Evolutionary conservation across 2,329 filamentous ascomycete species (phyloP), one percentile per base, ranked within the genome.

Genomic region (Exophiala bonariae): DNA sequence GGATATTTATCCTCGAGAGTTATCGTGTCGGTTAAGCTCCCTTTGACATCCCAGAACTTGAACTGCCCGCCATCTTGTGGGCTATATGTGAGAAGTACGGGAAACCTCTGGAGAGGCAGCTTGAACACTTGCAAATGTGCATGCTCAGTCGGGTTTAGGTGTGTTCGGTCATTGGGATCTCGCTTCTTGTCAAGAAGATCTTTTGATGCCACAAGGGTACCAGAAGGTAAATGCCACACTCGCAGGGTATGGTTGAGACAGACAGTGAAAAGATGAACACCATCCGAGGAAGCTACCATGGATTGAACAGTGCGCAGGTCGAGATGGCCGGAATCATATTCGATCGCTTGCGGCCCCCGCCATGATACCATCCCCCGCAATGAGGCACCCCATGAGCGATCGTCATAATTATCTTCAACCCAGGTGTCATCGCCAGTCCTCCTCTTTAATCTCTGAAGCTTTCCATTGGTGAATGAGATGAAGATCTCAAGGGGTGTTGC

Each of bases 161-260:
- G 79, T 72, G 88, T 85, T n/a, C 79, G 76, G 44, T 91, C 87
- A 40, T 88, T 82, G 1, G 83, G 77, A 41, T 86, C 80, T 43
- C 81, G 69, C 23, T 79, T 73, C 16, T 83, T 78, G 57, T 86
- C 82, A 13, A 97, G 68, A 23, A 99, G 76, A 66, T 99, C 92
- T 57, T 82, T 83, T 4, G 85, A 84, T 46, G 83, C 82, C 4
- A 88, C 80, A 44, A 95, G 80, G 63, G 85, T 87, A 37, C 91
- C 91, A 31, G 81, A 87, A n/a, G 81, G 75, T 23, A 92, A 75
- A 62, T 95, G 93, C 92, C 93, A 97, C 31, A 93, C 83, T 61
- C 90, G 85, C 63, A 99, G 72, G 9, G 83, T 85, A 64, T 99
- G 91, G 59, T 99, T 91, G 50, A 99, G 74, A 54, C 87, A 93